phyloP scores from a whole-genome alignment of 23 red algal genomes.

The Porphyridium purpureum region DNA sequence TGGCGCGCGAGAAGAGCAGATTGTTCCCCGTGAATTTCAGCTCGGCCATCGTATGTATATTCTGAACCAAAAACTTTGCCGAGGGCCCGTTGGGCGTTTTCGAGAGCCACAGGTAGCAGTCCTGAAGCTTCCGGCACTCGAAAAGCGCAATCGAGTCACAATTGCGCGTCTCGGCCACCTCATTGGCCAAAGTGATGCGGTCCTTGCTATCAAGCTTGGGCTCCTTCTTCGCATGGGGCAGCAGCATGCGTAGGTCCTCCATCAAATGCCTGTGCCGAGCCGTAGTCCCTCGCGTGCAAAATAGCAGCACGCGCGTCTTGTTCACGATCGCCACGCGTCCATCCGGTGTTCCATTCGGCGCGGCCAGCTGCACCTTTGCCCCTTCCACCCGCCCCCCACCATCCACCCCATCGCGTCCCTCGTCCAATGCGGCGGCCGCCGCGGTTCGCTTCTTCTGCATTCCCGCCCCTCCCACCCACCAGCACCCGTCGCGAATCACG shows the following conservation, averaged over 20 bases:
- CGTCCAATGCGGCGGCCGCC: too few relatives aligned
- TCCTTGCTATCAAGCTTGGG: constrained; percentile 94
- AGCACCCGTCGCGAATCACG: too few relatives aligned
- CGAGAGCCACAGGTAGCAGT: constrained; percentile 88
- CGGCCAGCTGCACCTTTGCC: too few relatives aligned
- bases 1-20: constrained; percentile 52
- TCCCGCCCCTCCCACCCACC: too few relatives aligned
- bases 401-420: too few relatives aligned
- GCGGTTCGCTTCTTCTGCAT: too few relatives aligned
- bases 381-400: too few relatives aligned
- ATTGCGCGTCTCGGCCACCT: constrained; percentile 56
- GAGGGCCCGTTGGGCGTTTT: constrained; percentile 70
- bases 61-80: constrained; percentile 59
- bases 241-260: constrained; percentile 55
- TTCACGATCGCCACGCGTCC: too few relatives aligned
- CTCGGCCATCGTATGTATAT: constrained; percentile 96
- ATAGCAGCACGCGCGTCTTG: constrained; percentile 30
- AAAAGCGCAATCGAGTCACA: constrained; percentile 65
- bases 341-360: too few relatives aligned
- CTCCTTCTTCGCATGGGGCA: constrained; percentile 86
- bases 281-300: constrained; percentile 77
- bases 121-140: constrained; percentile 71
- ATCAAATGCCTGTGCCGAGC: constrained; percentile 73
- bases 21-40: constrained; percentile 78
- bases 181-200: constrained; percentile 61